Percentiles rank a stretch among this genome's conserved stretches.
Evolutionary conservation across 2,329 filamentous ascomycete genomes (phyloP).

Genomic region (Epichloe sp.): DNA sequence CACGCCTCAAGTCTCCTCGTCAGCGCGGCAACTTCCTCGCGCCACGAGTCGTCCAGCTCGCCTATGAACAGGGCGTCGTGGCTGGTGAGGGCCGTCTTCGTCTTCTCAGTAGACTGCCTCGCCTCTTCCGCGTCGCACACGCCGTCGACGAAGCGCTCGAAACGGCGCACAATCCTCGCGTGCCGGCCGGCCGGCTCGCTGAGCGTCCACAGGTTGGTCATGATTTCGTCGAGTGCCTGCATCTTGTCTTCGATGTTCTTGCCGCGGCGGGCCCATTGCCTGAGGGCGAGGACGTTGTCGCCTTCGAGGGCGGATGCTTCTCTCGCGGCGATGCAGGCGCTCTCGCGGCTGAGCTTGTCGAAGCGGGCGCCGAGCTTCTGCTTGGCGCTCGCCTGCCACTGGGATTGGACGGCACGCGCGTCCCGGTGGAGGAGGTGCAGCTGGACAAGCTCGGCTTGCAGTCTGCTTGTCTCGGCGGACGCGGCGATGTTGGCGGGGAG

Average conservation of each 20-base stretch:
- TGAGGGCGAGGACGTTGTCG: conserved; percentile 38
- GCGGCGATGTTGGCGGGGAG: conserved; percentile 46
- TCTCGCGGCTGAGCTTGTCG: conserved; percentile 20
- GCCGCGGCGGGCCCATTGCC: conserved; percentile 31
- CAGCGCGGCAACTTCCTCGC: conserved; percentile 40
- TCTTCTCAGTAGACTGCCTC: conserved; percentile 23
- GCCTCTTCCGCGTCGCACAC: conserved; percentile 34
- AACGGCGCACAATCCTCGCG: conserved; percentile 37
- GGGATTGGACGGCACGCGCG: conserved; percentile 26
- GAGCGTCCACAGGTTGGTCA: conserved; percentile 44
- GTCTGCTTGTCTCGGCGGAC: conserved; percentile 41
- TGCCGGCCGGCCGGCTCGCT: conserved; percentile 44
- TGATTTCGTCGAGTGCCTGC: conserved; percentile 41
- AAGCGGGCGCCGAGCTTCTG: conserved; percentile 34
- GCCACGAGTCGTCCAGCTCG: conserved; percentile 44
- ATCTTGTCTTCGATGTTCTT: conserved; percentile 39
- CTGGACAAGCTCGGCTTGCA: conserved; percentile 54
- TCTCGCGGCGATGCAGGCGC: conserved; percentile 19
- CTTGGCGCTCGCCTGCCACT: conserved; percentile 46
- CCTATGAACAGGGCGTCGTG: conserved; percentile 33
- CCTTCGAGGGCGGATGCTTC: conserved; percentile 34
- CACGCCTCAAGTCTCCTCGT: conserved; percentile 42
- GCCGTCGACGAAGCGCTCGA: conserved; percentile 44
- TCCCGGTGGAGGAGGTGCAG: conserved; percentile 50
- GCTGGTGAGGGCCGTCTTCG: conserved; percentile 14